Percentiles rank a stretch among this genome's conserved stretches.
These are phyloP conservation scores for Alternaria gansuensis DNA, from an alignment of 2,329 filamentous ascomycete genomes.

Conservation along the genomic window DNA sequence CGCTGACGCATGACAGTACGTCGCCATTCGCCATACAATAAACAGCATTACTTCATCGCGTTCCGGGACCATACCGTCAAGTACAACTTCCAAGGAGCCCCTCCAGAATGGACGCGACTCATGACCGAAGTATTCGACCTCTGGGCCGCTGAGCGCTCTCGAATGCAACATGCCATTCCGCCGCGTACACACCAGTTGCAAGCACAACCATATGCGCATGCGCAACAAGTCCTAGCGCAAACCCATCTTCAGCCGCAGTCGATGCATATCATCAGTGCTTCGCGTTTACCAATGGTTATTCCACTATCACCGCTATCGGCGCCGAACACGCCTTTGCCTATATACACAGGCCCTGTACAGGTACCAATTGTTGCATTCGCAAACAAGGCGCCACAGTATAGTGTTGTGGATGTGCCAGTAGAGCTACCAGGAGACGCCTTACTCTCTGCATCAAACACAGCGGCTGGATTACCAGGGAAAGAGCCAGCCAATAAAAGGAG, in stretches of 20 bases:
- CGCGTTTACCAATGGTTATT: conserved; percentile 2
- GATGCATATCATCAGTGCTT: conserved; percentile 15
- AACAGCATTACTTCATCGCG: conserved; percentile 46
- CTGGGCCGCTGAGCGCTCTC: conserved; percentile 41
- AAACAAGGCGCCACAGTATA: conserved; percentile 21
- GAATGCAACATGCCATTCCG: conserved; percentile 16
- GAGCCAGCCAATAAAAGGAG: conserved; percentile 34
- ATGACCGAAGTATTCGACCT: conserved; percentile 46
- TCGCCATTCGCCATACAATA: conserved; percentile 49
- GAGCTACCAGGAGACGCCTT: conserved; percentile 28
- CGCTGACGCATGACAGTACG: conserved; percentile 34
- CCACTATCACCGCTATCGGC: conserved; percentile 28
- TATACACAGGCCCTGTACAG: conserved; percentile 23
- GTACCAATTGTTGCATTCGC: conserved; percentile 19
- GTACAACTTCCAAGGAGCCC: conserved; percentile 46
- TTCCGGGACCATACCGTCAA: conserved; percentile 45
- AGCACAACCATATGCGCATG: conserved; percentile 10
- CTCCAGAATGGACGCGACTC: conserved; percentile 46
- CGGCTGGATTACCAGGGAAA: conserved; percentile 11
- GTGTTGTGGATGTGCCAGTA: conserved; percentile 31
- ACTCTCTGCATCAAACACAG: conserved; percentile 23
- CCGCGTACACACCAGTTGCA: conserved; percentile 16
- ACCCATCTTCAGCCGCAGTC: conserved; percentile 18
- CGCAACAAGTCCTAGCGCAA: conserved; percentile 22
- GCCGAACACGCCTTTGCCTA: conserved; percentile 22